phyloP scores from a whole-genome alignment of 306 rosid genomes.

The Alnus glutinosa region DNA sequence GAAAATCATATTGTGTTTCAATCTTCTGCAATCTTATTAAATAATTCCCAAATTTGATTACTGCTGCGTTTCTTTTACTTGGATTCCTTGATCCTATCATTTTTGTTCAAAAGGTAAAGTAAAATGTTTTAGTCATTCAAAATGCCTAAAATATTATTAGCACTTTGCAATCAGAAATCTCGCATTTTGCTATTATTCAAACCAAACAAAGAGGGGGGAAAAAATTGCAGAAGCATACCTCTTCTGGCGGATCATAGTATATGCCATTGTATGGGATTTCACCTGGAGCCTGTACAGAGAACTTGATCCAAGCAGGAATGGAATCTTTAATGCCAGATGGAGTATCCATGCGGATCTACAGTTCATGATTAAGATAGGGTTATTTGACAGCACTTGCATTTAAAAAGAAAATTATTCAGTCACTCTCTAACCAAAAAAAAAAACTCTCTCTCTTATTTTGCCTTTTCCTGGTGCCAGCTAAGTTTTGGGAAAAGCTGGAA shows the following conservation, averaged over 20 bases:
- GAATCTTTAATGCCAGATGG: slow-evolving; percentile 97
- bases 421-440: background rate
- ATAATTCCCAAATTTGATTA: slow-evolving; percentile 12
- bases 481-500: slow-evolving; percentile 1
- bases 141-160: background rate
- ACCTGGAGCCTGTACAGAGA: slow-evolving; percentile 89
- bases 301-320: slow-evolving; percentile 97
- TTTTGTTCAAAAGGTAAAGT: background rate
- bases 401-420: background rate
- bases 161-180: background rate
- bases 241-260: slow-evolving; percentile 98
- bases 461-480: background rate
- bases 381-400: slow-evolving; percentile 12
- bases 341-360: slow-evolving; percentile 89
- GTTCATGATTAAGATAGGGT: slow-evolving; percentile 21
- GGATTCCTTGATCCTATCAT: slow-evolving; percentile 12
- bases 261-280: slow-evolving; percentile 90
- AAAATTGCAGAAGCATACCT: slow-evolving; percentile 50
- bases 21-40: slow-evolving; percentile 12
- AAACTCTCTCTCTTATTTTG: slow-evolving; percentile 3
- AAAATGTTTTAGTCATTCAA: background rate
- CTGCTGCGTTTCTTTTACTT: slow-evolving; percentile 22
- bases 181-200: background rate
- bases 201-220: slow-evolving; percentile 10
- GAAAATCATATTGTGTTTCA: slow-evolving; percentile 10